These are phyloP conservation scores for Exophiala aquamarina DNA, from an alignment of 2,329 filamentous ascomycete genomes.

Conservation along the genomic window DNA sequence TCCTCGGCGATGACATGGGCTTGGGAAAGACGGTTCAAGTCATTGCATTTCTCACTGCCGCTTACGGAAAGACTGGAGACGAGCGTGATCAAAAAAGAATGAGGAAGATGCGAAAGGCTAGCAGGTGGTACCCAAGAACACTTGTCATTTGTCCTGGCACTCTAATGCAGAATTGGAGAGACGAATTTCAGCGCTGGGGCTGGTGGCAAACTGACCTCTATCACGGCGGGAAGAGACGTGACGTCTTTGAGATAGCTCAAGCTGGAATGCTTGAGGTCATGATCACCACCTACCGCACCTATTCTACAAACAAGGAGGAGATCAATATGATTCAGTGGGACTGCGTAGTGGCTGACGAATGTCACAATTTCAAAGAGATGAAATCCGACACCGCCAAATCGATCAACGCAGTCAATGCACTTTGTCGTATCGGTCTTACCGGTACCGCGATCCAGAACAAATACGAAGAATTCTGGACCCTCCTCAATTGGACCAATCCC, in stretches of 20 bases:
- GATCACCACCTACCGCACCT: slow-evolving; percentile 92
- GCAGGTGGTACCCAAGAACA: slow-evolving; percentile 76
- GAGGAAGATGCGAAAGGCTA: slow-evolving; percentile 73
- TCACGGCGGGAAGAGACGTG: slow-evolving; percentile 69
- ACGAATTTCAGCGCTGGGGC: slow-evolving; percentile 84
- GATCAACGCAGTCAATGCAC: slow-evolving; percentile 85
- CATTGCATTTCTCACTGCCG: slow-evolving; percentile 83
- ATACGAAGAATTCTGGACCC: slow-evolving; percentile 94
- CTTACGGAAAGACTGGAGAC: slow-evolving; percentile 92
- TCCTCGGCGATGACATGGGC: slow-evolving; percentile 96
- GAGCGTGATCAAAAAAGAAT: slow-evolving; percentile 82
- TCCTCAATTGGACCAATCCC: slow-evolving; percentile 95
- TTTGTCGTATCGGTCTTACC: slow-evolving; percentile 89
- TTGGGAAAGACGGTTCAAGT: slow-evolving; percentile 96
- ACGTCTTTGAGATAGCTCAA: slow-evolving; percentile 69
- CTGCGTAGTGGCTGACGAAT: slow-evolving; percentile 91
- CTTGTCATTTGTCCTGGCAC: slow-evolving; percentile 87
- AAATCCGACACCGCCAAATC: slow-evolving; percentile 75
- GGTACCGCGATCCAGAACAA: slow-evolving; percentile 98
- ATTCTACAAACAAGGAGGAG: slow-evolving; percentile 68
- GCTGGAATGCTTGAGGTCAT: slow-evolving; percentile 82
- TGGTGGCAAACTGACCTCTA: slow-evolving; percentile 90
- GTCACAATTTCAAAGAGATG: slow-evolving; percentile 81
- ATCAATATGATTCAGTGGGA: slow-evolving; percentile 92
- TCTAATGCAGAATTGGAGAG: slow-evolving; percentile 86